These are phyloP conservation scores for Jacaranda copaia DNA, from an alignment of 257 asterid species.

Conservation along the genomic window DNA sequence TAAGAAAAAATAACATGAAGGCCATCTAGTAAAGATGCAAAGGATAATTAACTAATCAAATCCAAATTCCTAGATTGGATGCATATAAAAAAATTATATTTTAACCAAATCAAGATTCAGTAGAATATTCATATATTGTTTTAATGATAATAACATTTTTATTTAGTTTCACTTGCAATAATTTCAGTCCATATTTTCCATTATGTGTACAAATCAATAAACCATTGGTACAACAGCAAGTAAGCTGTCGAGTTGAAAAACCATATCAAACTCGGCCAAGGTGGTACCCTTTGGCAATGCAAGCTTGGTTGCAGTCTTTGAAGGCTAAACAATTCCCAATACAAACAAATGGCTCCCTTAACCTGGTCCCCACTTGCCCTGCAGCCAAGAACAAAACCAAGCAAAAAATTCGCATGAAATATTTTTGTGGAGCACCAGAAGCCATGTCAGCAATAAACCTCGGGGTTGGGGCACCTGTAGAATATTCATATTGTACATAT, in stretches of 20 bases:
- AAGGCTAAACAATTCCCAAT: conserved; percentile 31
- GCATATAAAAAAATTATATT: too few species aligned
- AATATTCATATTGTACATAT: too few species aligned
- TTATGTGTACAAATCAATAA: background rate
- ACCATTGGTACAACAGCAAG: conserved; percentile 35
- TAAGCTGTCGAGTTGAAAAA: background rate
- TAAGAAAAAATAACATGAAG: background rate
- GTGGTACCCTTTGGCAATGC: conserved; percentile 22
- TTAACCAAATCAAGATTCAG: too few species aligned
- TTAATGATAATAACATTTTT: too few species aligned
- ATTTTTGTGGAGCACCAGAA: conserved; percentile 10
- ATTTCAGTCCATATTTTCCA: background rate
- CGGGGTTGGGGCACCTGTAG: too few species aligned
- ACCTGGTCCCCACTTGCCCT: conserved; percentile 22
- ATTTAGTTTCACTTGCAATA: background rate
- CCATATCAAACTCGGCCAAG: conserved; percentile 31
- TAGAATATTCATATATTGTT: too few species aligned
- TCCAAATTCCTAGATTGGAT: conserved; percentile 30
- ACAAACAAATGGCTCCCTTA: background rate
- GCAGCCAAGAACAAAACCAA: conserved; percentile 16
- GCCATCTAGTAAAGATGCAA: too few species aligned
- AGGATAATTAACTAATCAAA: conserved; percentile 56
- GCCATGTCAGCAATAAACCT: background rate
- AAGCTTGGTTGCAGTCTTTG: conserved; percentile 32
- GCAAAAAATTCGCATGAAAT: conserved; percentile 21